phyloP scores from a whole-genome alignment of 2,329 filamentous ascomycete species.

The Apiospora arundinis region DNA sequence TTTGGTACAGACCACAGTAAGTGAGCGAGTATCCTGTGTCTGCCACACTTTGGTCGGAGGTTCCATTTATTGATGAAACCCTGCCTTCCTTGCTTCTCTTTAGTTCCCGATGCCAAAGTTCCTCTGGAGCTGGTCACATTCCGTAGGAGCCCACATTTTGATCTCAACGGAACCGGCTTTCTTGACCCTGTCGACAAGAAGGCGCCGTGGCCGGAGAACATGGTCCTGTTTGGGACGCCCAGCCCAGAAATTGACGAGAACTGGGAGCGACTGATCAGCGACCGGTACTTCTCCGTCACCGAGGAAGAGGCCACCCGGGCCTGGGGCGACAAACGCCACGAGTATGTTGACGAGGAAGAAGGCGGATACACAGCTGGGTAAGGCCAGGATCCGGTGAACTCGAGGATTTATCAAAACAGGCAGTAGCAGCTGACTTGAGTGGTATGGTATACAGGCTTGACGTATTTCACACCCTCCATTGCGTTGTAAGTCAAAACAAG shows the following conservation, averaged over 20 bases:
- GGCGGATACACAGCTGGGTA: conserved; percentile 16
- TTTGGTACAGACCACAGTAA: background rate
- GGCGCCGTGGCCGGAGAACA: conserved; percentile 5
- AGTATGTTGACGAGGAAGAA: background rate
- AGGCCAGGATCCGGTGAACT: background rate
- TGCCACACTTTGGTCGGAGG: too few relatives aligned
- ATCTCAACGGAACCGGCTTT: background rate
- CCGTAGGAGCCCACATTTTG: background rate
- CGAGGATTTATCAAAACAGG: background rate
- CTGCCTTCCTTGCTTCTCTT: background rate
- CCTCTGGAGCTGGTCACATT: background rate
- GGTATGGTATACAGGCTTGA: background rate
- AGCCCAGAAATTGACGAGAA: background rate
- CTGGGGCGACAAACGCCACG: conserved; percentile 5
- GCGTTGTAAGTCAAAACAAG: conserved; percentile 1
- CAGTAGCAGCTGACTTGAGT: background rate
- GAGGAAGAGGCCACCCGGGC: conserved; percentile 5
- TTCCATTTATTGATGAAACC: background rate
- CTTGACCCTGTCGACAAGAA: conserved; percentile 3
- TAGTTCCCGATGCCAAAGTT: background rate
- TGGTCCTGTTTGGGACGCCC: background rate
- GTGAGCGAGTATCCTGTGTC: background rate
- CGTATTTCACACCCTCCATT: conserved; percentile 19
- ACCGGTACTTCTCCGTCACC: conserved; percentile 3
- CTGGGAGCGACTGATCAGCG: background rate